phyloP scores from a whole-genome alignment of 2,329 filamentous ascomycete species.

The Fusarium devonianum region DNA sequence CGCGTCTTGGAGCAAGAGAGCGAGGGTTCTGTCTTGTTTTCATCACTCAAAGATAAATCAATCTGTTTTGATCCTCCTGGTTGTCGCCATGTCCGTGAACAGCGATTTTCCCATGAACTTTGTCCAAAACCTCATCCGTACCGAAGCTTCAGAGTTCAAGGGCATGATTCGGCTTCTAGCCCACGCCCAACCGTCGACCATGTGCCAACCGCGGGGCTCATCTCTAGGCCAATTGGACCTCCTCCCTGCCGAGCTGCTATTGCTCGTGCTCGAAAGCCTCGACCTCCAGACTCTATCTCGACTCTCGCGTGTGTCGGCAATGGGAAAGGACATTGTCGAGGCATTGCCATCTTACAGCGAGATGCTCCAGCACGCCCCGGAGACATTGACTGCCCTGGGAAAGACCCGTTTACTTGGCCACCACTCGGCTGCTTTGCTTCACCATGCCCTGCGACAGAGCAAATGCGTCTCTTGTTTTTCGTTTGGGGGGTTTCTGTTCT shows the following conservation, averaged over 20 bases:
- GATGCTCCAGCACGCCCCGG: conserved; percentile 51
- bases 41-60: conserved; percentile 8
- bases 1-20: conserved; percentile 5
- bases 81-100: conserved; percentile 11
- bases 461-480: conserved; percentile 41
- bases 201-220: conserved; percentile 18
- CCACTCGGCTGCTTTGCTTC: conserved; percentile 35
- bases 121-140: conserved; percentile 23
- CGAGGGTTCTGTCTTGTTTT: conserved; percentile 1
- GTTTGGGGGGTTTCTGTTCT: conserved; percentile 44
- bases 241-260: conserved; percentile 39
- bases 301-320: conserved; percentile 38
- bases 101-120: conserved; percentile 2
- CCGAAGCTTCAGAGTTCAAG: conserved; percentile 30
- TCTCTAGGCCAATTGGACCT: conserved; percentile 40
- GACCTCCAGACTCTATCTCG: conserved; percentile 42
- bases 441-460: conserved; percentile 31
- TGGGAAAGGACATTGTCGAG: conserved; percentile 39
- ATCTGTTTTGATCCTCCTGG: neutral
- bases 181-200: conserved; percentile 13
- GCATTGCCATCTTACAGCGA: conserved; percentile 50
- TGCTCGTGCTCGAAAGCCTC: conserved; percentile 38
- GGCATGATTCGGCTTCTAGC: conserved; percentile 27
- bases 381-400: conserved; percentile 36
- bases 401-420: conserved; percentile 33